A percentile compares a stretch with the other conserved stretches of the same genome.
Evolutionary conservation across 345 rosid genomes (phyloP).

Genomic region (Streptanthus diversifolius): DNA sequence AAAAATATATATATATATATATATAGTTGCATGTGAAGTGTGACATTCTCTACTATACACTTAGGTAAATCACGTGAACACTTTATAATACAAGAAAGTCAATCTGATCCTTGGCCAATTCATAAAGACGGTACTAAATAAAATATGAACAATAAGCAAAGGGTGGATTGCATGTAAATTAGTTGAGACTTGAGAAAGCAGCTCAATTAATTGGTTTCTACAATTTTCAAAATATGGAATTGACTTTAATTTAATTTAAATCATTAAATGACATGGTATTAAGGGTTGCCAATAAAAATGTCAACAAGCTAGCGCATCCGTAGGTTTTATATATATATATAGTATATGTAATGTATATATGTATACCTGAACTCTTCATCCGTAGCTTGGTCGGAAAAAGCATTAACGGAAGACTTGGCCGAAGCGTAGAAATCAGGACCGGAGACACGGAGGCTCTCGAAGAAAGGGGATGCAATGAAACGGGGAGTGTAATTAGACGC

Average conservation of each 20-base stretch:
- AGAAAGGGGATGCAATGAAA: slow-evolving; percentile 87
- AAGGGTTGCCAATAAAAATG: slow-evolving; percentile 15
- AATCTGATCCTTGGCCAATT: background rate
- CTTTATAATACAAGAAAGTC: background rate
- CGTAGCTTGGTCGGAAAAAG: slow-evolving; percentile 39
- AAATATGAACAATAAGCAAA: slow-evolving; percentile 2
- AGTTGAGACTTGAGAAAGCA: background rate
- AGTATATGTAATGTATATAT: background rate
- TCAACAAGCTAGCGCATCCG: slow-evolving; percentile 9
- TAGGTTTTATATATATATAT: background rate
- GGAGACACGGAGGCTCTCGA: slow-evolving; percentile 67
- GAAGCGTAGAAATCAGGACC: slow-evolving; percentile 71
- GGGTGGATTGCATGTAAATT: slow-evolving; percentile 2
- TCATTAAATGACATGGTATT: slow-evolving; percentile 20
- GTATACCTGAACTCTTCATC: slow-evolving; percentile 54
- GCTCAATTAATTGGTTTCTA: background rate
- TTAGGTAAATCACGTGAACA: background rate
- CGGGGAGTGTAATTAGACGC: slow-evolving; percentile 64
- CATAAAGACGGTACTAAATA: background rate
- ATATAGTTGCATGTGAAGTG: background rate
- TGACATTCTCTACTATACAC: background rate
- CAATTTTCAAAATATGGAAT: background rate
- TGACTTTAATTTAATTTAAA: background rate
- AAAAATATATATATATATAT: background rate
- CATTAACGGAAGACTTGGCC: slow-evolving; percentile 47